Conservation (phyloP, 257 asterid species). For the Linderniella brevidens region DNA sequence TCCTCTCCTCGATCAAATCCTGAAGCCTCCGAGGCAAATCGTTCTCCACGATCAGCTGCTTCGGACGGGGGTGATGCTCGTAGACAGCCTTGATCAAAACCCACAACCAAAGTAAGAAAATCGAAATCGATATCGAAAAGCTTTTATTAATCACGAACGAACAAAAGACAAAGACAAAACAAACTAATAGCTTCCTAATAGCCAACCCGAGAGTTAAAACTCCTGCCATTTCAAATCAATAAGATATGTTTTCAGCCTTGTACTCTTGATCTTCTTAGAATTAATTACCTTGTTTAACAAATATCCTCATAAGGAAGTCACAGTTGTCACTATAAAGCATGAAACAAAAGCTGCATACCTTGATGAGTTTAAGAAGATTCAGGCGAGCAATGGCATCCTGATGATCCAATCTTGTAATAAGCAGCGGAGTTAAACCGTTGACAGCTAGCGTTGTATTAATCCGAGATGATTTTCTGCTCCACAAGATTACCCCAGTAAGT, state of each 20-base stretch:
- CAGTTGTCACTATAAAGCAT: too few relatives aligned
- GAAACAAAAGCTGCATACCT: constrained; percentile 62
- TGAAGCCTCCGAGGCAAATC: constrained; percentile 84
- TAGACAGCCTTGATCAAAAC: constrained; percentile 71
- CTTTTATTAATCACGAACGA: too few relatives aligned
- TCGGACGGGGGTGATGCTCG: constrained; percentile 97
- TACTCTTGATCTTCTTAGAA: too few relatives aligned
- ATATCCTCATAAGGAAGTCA: too few relatives aligned
- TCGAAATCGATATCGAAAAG: neutral
- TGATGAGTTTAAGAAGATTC: constrained; percentile 75
- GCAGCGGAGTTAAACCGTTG: constrained; percentile 85
- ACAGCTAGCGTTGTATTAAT: constrained; percentile 90
- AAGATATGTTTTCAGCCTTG: too few relatives aligned
- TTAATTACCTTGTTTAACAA: too few relatives aligned
- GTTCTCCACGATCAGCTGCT: constrained; percentile 89
- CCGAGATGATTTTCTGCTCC: constrained; percentile 87
- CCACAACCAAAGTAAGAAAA: neutral
- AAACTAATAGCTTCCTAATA: too few relatives aligned
- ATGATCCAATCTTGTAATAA: constrained; percentile 78
- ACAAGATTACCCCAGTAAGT: neutral
- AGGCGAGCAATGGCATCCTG: constrained; percentile 95
- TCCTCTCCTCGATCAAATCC: constrained; percentile 81
- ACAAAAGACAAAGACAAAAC: too few relatives aligned
- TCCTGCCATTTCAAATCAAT: too few relatives aligned
- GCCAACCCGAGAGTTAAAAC: too few relatives aligned